Evolutionary conservation across 78 protist species (phyloP), one percentile per base, ranked within the genome.

Genomic region (Dictyostelium firmibasis): DNA sequence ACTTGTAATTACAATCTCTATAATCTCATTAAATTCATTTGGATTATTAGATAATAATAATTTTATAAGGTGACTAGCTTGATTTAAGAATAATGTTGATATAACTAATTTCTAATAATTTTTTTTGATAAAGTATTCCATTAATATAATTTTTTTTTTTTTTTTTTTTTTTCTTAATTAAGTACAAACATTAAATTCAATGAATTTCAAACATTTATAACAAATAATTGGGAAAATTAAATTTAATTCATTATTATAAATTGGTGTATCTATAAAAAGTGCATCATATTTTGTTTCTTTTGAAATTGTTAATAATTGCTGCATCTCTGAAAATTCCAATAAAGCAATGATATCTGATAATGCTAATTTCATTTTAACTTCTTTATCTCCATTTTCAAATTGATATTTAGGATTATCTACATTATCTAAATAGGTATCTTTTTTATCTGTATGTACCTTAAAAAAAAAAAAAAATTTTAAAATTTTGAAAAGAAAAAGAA

Each of bases 51-150:
- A 10, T 18, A 79, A 2, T 25, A 88, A 4, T 41, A 79, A 9
- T 4, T 79, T 27, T 3, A 88, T 29, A 36, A 88, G 44, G 3
- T 64, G 31, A 7, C 62, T 64, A 27, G 81, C 20, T 88, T 88
- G 93, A 60, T 76, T 76, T 33, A 88, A 67, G 31, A 36, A 88
- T 67, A 88, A 25, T 74, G 79, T 36, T 31, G 93, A 76, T 79
- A 76, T 4, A 16, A 79, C 16, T 43, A 88, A 57, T 60, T 44
- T 79, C 93, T 88, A 43, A 31, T 11, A 57, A 27, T n/a, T n/a
- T n/a, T n/a, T n/a, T n/a, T n/a, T n/a, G n/a, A 18, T 11, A 57
- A 29, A 57, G 2, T 33, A 50, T 18, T 18, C 0, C 47, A 57
- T 41, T 14, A 31, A 53, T 41, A 27, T 27, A 14, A 13, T 2